Evolutionary conservation across 176 grass and related monocot species (phyloP), one percentile per base, ranked within the genome.

Genomic region (Puccinellia tenuiflora): DNA sequence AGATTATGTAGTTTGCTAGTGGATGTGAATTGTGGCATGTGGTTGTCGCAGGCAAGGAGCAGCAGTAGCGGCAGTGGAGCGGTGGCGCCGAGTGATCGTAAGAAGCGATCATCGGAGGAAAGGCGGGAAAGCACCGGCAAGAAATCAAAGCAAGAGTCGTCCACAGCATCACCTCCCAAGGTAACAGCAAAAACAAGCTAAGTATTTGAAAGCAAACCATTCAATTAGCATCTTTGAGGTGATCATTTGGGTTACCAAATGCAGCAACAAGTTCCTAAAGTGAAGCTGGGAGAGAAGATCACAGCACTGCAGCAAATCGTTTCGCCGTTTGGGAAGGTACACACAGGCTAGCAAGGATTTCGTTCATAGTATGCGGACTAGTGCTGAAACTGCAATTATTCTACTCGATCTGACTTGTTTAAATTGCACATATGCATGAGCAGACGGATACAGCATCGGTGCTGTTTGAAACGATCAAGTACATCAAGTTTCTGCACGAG

Each of bases 401-500:
- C 37, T 34, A 45, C 30, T 39, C 35, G 45, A n/a, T n/a, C 10
- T 61, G 47, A 25, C 16, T 12, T 29, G 18, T 71, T 4, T 67
- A 15, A 42, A 79, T 21, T 59, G 9, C 5, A 28, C n/a, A 22
- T 67, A 42, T 46, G 9, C 64, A 31, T 37, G 91, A 59, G 43
- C 87, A 98, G 96, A 98, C 96, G 40, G 96, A 98, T 68, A 98
- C 92, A 39, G 91, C 96, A 48, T 98, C 96, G 16, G 96, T 98
- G 56, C 83, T 98, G 67, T 80, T 90, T 22, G 96, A 98, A 76
- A 88, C 96, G 26, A 88, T 93, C 54, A 95, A 98, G 30, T 95
- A 91, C 21, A 98, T 98, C 85, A 90, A 87, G 80, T 68, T 95
- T 85, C 83, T 98, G 67, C 93, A 98, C n/a, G 93, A 98, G 51